phyloP scores from a whole-genome alignment of 2,329 filamentous ascomycete genomes.

The Aspergillaceae sp. region DNA sequence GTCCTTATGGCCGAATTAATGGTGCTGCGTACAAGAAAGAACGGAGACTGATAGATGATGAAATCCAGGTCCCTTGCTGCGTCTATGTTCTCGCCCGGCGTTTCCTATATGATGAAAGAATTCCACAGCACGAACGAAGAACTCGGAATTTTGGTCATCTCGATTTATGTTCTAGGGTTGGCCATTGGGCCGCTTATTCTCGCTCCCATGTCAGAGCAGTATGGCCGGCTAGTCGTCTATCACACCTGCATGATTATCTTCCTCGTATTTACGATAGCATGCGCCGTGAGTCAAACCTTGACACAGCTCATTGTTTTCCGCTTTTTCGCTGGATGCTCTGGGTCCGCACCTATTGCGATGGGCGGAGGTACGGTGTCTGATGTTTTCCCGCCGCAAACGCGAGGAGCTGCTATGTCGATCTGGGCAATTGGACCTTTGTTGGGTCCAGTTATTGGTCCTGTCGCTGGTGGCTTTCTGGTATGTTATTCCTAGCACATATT shows the following conservation, averaged over 20 bases:
- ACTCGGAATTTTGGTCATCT: neutral
- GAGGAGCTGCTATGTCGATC: slow-evolving; percentile 36
- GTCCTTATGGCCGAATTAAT: neutral
- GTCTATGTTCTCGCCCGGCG: slow-evolving; percentile 4
- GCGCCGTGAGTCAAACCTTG: slow-evolving; percentile 50
- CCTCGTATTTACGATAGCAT: slow-evolving; percentile 54
- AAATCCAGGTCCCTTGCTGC: slow-evolving; percentile 2
- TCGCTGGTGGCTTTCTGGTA: slow-evolving; percentile 34
- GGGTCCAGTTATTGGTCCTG: slow-evolving; percentile 26
- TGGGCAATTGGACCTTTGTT: slow-evolving; percentile 34
- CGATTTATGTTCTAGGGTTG: neutral
- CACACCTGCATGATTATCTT: slow-evolving; percentile 28
- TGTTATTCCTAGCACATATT: neutral
- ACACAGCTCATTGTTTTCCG: slow-evolving; percentile 53
- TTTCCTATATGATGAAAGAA: slow-evolving; percentile 2
- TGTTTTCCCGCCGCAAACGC: slow-evolving; percentile 33
- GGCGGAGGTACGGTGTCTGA: slow-evolving; percentile 42
- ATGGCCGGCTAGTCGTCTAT: neutral
- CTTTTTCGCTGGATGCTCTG: slow-evolving; percentile 49
- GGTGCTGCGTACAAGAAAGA: neutral
- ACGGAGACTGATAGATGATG: no score
- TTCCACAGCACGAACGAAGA: neutral
- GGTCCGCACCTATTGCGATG: slow-evolving; percentile 29
- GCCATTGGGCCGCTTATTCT: neutral
- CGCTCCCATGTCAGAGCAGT: neutral